Evolutionary conservation across 345 rosid genomes (phyloP).

Genomic region (Eucalyptus tenuipes): DNA sequence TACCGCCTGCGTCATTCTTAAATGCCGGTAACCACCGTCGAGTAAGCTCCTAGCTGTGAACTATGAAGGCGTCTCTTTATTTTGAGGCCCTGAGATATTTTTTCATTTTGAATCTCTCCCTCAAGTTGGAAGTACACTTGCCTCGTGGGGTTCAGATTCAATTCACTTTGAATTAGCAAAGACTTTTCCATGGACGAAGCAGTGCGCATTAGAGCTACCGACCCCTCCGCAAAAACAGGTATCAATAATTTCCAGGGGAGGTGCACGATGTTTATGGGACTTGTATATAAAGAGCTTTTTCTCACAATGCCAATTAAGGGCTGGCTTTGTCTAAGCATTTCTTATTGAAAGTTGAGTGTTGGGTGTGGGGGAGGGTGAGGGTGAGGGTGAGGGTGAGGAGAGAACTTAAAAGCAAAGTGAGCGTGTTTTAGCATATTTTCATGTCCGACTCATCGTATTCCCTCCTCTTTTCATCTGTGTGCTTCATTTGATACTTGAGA

Average conservation of each 20-base stretch:
- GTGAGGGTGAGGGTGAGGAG: not conserved
- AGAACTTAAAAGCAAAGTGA: not conserved
- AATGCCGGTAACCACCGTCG: constrained; percentile 7
- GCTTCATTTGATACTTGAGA: not conserved
- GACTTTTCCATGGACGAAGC: not conserved
- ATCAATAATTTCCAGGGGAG: not conserved
- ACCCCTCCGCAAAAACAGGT: not conserved
- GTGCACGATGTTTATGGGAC: not conserved
- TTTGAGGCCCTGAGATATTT: not conserved
- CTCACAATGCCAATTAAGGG: not conserved
- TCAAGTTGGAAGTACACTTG: not conserved
- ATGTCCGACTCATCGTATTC: not conserved
- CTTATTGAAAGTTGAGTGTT: not conserved
- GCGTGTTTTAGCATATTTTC: not conserved
- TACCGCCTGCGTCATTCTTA: constrained; percentile 10
- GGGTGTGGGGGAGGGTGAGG: not conserved
- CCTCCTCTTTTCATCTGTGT: not conserved
- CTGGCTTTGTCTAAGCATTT: not conserved
- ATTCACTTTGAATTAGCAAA: not conserved
- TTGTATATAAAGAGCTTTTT: not conserved
- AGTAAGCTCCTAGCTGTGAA: constrained; percentile 19
- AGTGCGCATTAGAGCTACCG: not conserved
- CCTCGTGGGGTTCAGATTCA: not conserved
- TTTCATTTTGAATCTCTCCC: not conserved
- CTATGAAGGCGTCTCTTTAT: constrained; percentile 7